These are phyloP conservation scores for Gentiana dahurica DNA, from an alignment of 257 asterid species.

Conservation along the genomic window DNA sequence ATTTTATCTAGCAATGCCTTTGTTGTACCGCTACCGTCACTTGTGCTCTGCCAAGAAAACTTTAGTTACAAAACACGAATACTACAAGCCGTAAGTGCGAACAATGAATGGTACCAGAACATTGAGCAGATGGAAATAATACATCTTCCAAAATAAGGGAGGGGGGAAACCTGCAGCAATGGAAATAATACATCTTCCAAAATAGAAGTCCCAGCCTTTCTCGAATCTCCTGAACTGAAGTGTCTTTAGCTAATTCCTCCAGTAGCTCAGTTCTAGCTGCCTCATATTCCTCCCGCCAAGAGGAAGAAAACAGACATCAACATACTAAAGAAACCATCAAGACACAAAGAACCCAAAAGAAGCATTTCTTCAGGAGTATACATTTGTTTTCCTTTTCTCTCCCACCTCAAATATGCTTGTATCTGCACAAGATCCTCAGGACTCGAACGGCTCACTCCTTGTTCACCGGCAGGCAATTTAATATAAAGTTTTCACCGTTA, in stretches of 20 bases:
- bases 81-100: background rate
- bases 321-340: background rate
- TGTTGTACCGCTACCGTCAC: conserved; percentile 73
- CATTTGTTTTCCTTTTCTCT: conserved; percentile 76
- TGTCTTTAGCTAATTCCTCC: conserved; percentile 74
- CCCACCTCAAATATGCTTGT: conserved; percentile 97
- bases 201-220: conserved; percentile 71
- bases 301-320: conserved; percentile 1
- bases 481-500: conserved; percentile 64
- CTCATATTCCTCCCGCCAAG: conserved; percentile 71
- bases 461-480: conserved; percentile 38
- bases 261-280: conserved; percentile 84
- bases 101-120: conserved; percentile 6
- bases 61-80: conserved; percentile 11
- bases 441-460: conserved; percentile 37
- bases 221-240: conserved; percentile 59
- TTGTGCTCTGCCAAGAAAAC: conserved; percentile 25
- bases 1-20: conserved; percentile 74
- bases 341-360: no score
- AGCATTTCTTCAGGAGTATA: conserved; percentile 51
- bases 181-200: conserved; percentile 28
- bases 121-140: no score
- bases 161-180: conserved; percentile 35
- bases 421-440: conserved; percentile 98
- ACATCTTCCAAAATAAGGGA: conserved; percentile 5